Base-by-base conservation (phyloP, 129 eudicot species). In the Calendula officinalis region DNA sequence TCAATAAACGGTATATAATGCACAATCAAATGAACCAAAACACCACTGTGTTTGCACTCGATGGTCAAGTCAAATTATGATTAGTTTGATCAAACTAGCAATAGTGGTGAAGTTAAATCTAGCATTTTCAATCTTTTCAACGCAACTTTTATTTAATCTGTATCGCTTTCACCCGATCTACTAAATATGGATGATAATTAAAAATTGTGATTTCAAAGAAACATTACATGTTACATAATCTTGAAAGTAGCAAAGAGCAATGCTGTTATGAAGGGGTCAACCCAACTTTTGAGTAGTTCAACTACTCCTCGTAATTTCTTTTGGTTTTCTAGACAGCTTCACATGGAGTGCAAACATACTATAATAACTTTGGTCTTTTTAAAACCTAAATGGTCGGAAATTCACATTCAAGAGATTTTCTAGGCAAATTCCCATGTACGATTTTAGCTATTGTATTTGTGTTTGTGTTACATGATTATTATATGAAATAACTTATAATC, bases 211-310 rank as follows among this genome's bases (percentile, higher is more conserved):
- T 4, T 38, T 13, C 40, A 53, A 53, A 67, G 40, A 53, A 12
- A 52, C 12, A 4, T 6, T 13, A 47, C 57, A 67, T 34, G 15
- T 32, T 33, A 13, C 0, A 54, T 4, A 67, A 67, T 52, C 71
- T 66, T 66, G 62, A 6, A 66, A 66, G 41, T 32, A 41, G 12
- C 41, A 12, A 39, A 17, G 38, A 52, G 40, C 16, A 53, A 30
- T 38, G 51, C 34, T 7, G 6, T 17, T 30, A 66, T 22, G 40
- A 67, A 22, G 16, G 6, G 16, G 22, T 35, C 9, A 41, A 53
- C 62, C 62, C 41, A 67, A 53, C 63, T 54, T 67, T 54, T 67
- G 33, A 67, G 72, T 14, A 39, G 50, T 67, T 54, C 53, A 67
- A 53, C 72, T 7, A 67, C 72, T 51, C 50, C 39, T 53, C 72